Base-by-base conservation (phyloP, 768 basidiomycete species). In the Xerocomus spinulosus region DNA sequence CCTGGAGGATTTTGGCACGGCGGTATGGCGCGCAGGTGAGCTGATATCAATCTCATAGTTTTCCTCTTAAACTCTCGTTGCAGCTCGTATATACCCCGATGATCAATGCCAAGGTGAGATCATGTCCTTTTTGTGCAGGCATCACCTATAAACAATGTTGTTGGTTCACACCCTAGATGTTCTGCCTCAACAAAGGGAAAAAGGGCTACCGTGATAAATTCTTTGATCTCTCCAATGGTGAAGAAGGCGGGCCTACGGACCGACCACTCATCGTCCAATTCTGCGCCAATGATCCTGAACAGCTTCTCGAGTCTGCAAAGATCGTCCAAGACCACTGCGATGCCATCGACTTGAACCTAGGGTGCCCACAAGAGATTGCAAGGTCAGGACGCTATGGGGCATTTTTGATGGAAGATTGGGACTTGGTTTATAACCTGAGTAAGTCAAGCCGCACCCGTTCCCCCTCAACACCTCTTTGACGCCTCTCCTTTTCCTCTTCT, bases 291-390 rank as follows among this genome's bases (percentile, higher is more conserved):
- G 81, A 92, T 56, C 84, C 90, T 0, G 82, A 87, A 4, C 72
- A 81, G 29, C 75, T 96, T 4, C 77, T 98, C 25, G 72, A 72
- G 1, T 83, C 93, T 12, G 96, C 96, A 0, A 79, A 77, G 57
- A 73, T 78, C 8, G 75, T 99, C 7, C 85, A 92, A 57, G 68
- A 74, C 0, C 75, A 85, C 49, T 94, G 92, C 59, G 95, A 99
- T 67, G 96, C 90, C 0, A 81, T 98, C 28, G 96, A 99, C 63
- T 75, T 99, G 66, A 98, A 99, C 63, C 71, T 93, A 52, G 87
- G 92, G 1, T 91, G 96, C 63, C 95, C 95, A 0, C 95, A 99
- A 60, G 92, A 95, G 38, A 97, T 99, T 48, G 96, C 95, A 0
- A 80, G 79, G 52, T 75, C 80, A 21, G 95, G 96, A 0, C 76